A percentile compares a stretch with the other conserved stretches of the same genome.
Evolutionary conservation across 805 yeast genomes (phyloP).

Genomic region (Pichia manshurica): DNA sequence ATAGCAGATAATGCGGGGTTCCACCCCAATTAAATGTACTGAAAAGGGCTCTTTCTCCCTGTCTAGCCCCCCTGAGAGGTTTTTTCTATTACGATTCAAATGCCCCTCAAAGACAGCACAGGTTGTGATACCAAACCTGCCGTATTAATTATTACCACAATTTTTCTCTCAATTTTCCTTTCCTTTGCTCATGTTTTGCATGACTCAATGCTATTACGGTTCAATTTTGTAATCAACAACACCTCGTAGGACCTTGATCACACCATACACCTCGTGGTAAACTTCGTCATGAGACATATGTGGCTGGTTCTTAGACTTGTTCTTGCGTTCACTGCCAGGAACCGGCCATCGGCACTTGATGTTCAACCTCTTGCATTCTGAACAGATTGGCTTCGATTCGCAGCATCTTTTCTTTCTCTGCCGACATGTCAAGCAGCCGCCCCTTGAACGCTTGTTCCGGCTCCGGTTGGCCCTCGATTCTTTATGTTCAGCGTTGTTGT

Average conservation of each 20-base stretch:
- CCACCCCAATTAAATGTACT: too few relatives aligned
- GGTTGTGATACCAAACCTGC: too few relatives aligned
- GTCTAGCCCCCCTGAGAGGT: too few relatives aligned
- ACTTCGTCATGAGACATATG: slow-evolving; percentile 46
- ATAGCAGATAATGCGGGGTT: too few relatives aligned
- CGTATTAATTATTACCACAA: too few relatives aligned
- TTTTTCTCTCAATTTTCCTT: too few relatives aligned
- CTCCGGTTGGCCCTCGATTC: background rate
- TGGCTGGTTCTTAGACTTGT: slow-evolving; percentile 42
- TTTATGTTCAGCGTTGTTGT: background rate
- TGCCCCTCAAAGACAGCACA: too few relatives aligned
- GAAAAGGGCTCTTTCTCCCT: too few relatives aligned
- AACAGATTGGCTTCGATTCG: slow-evolving; percentile 61
- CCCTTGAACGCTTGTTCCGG: slow-evolving; percentile 49
- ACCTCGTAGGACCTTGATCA: slow-evolving; percentile 57
- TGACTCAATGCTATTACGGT: background rate
- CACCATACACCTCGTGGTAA: slow-evolving; percentile 50
- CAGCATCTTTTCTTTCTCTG: slow-evolving; percentile 74
- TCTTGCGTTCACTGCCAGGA: slow-evolving; percentile 60
- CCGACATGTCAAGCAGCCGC: slow-evolving; percentile 77
- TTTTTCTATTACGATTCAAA: too few relatives aligned
- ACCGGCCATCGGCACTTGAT: slow-evolving; percentile 68
- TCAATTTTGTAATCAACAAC: slow-evolving; percentile 45
- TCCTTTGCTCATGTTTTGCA: too few relatives aligned
- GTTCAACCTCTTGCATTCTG: slow-evolving; percentile 60